Evolutionary conservation across 768 basidiomycete genomes (phyloP).

Genomic region (Kwoniella heveanensis): DNA sequence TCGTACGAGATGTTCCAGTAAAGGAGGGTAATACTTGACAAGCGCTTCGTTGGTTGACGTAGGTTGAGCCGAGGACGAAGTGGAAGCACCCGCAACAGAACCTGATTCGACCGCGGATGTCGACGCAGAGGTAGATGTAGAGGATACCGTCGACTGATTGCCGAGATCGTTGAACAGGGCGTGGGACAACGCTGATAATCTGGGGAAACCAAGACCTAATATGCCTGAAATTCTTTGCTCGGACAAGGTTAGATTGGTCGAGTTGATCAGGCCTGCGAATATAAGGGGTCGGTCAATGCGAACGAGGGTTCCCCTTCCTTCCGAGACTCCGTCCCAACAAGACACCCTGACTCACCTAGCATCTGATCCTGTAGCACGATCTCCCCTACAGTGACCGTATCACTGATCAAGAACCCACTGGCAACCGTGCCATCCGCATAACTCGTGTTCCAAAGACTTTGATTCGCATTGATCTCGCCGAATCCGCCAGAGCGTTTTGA

Average conservation of each 20-base stretch:
- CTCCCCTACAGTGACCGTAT: constrained; percentile 28
- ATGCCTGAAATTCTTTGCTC: constrained; percentile 44
- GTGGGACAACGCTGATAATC: constrained; percentile 29
- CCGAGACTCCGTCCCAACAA: too few species aligned
- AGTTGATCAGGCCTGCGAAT: constrained; percentile 45
- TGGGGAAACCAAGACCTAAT: constrained; percentile 47
- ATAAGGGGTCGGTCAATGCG: too few species aligned
- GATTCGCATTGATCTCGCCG: constrained; percentile 27
- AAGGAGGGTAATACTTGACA: constrained; percentile 37
- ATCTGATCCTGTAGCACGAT: constrained; percentile 22
- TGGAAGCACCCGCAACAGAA: too few species aligned
- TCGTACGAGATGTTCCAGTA: constrained; percentile 37
- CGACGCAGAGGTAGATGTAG: constrained; percentile 3
- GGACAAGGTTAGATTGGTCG: constrained; percentile 42
- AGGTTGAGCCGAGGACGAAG: constrained; percentile 19
- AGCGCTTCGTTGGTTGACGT: constrained; percentile 12
- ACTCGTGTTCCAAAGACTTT: constrained; percentile 32
- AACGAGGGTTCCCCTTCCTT: too few species aligned
- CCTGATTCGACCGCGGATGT: constrained; percentile 8
- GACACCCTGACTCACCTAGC: constrained; percentile 26
- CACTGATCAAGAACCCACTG: constrained; percentile 35
- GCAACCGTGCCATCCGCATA: constrained; percentile 40
- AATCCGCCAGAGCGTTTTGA: constrained; percentile 20
- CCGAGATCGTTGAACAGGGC: constrained; percentile 5
- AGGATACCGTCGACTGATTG: background rate